Base-by-base conservation (phyloP, 2,329 filamentous ascomycete genomes). In the Exserohilum rostratum region DNA sequence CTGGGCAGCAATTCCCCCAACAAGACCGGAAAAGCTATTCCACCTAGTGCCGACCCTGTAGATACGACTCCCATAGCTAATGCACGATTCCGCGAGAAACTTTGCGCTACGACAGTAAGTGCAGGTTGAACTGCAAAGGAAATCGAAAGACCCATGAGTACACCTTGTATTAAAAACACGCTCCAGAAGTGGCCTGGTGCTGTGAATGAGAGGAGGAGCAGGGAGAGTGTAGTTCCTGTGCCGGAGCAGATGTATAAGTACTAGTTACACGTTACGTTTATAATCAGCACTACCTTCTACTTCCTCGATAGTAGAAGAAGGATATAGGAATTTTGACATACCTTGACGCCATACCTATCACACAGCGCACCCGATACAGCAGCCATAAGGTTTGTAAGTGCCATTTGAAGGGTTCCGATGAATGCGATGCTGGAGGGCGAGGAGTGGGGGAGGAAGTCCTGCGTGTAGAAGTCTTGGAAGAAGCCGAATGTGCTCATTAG, bases 291-390 rank as follows among this genome's bases (percentile, higher is more conserved):
- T n/a, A n/a, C n/a, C n/a, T n/a, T n/a, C n/a, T n/a, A n/a, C n/a
- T n/a, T n/a, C n/a, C n/a, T 31, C 13, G 2, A 29, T 4, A 3
- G 22, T 29, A 12, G 20, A 11, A 29, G 18, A n/a, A 33, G 18
- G 25, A 20, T 4, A 31, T 12, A 74, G n/a, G n/a, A n/a, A n/a
- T n/a, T n/a, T n/a, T n/a, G n/a, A n/a, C n/a, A n/a, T n/a, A 76
- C 79, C 33, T 80, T 78, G 0, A 87, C 82, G 0, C 87, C 87
- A 50, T 85, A 84, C 30, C 73, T 79, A 64, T 90, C 88, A 61
- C 83, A 89, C 0, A 87, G 43, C 15, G 82, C 82, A 1, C 87
- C 87, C n/a, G 85, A 80, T 5, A 89, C 58, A 0, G 85, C 82
- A 0, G 85, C 84, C 56, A 82, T 64, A n/a, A 66, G 73, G 64